Evolutionary conservation across 768 basidiomycete genomes (phyloP).

Genomic region (Podaxis mareebaensis): DNA sequence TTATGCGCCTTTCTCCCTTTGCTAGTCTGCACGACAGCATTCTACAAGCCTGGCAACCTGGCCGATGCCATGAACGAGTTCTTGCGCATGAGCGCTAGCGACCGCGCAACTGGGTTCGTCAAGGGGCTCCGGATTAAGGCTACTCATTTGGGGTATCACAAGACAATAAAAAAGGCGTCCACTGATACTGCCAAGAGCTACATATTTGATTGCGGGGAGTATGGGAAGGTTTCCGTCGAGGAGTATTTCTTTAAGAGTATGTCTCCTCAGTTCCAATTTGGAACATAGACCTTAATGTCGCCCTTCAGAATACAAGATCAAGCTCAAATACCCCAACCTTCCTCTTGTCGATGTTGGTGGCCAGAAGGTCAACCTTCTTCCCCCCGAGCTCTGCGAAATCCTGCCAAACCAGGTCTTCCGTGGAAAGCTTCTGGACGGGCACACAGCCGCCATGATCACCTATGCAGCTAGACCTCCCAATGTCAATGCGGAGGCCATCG

Average conservation of each 20-base stretch:
- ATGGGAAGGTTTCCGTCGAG: slow-evolving; percentile 54
- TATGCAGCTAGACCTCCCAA: slow-evolving; percentile 70
- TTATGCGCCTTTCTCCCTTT: not conserved
- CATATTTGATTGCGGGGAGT: slow-evolving; percentile 59
- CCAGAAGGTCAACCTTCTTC: slow-evolving; percentile 50
- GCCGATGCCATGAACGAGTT: slow-evolving; percentile 63
- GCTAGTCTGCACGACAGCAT: slow-evolving; percentile 58
- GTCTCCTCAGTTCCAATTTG: slow-evolving; percentile 25
- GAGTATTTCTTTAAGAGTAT: slow-evolving; percentile 68
- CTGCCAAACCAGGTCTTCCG: slow-evolving; percentile 66
- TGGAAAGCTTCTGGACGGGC: slow-evolving; percentile 66
- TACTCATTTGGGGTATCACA: slow-evolving; percentile 72
- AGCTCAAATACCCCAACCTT: slow-evolving; percentile 47
- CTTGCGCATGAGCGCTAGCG: slow-evolving; percentile 54
- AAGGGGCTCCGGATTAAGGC: slow-evolving; percentile 67
- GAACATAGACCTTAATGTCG: not conserved
- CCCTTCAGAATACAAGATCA: slow-evolving; percentile 59
- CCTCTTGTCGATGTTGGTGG: slow-evolving; percentile 63
- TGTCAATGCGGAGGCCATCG: slow-evolving; percentile 64
- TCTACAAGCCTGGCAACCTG: slow-evolving; percentile 64
- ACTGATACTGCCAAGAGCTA: slow-evolving; percentile 47
- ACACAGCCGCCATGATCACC: slow-evolving; percentile 74
- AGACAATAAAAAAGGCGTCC: slow-evolving; percentile 62
- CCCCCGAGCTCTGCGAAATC: slow-evolving; percentile 76
- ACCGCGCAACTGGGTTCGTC: slow-evolving; percentile 59